phyloP scores from a whole-genome alignment of 2,329 filamentous ascomycete species.

The Pezicula rhizophila region DNA sequence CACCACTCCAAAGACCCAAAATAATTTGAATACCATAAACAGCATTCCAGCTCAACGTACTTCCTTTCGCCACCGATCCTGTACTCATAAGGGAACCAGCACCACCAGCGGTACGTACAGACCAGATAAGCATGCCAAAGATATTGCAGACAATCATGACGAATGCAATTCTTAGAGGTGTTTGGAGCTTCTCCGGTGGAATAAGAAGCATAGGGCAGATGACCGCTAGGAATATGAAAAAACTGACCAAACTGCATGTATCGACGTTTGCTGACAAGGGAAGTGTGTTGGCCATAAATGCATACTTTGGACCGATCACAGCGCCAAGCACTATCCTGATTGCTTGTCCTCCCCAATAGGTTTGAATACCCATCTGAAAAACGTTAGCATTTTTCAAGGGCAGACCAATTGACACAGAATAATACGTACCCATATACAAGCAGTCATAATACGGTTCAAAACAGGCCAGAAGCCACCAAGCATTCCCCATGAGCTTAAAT shows the following conservation, averaged over 20 bases:
- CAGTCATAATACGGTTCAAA: constrained; percentile 26
- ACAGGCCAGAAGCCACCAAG: constrained; percentile 28
- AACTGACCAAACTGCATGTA: constrained; percentile 23
- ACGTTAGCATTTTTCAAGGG: not conserved
- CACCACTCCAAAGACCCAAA: constrained; percentile 24
- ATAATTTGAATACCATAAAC: constrained; percentile 26
- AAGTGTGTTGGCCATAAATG: constrained; percentile 20
- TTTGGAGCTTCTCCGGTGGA: constrained; percentile 25
- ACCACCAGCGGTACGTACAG: constrained; percentile 22
- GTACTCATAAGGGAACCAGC: constrained; percentile 20
- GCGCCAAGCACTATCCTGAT: constrained; percentile 26
- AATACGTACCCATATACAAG: constrained; percentile 22
- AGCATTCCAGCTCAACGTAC: constrained; percentile 25
- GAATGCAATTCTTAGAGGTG: constrained; percentile 24
- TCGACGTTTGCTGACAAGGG: constrained; percentile 21
- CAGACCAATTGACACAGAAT: not conserved
- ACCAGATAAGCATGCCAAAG: constrained; percentile 28
- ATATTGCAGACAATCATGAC: constrained; percentile 26
- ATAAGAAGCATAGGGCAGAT: constrained; percentile 24
- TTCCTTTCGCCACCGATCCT: constrained; percentile 18
- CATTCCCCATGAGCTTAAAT: constrained; percentile 24
- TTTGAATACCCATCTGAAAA: constrained; percentile 22
- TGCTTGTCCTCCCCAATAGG: constrained; percentile 27
- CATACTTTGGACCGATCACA: constrained; percentile 23
- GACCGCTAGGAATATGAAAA: constrained; percentile 26